Conservation (phyloP, 2,329 filamentous ascomycete genomes). For the Aspergillus caelatus region DNA sequence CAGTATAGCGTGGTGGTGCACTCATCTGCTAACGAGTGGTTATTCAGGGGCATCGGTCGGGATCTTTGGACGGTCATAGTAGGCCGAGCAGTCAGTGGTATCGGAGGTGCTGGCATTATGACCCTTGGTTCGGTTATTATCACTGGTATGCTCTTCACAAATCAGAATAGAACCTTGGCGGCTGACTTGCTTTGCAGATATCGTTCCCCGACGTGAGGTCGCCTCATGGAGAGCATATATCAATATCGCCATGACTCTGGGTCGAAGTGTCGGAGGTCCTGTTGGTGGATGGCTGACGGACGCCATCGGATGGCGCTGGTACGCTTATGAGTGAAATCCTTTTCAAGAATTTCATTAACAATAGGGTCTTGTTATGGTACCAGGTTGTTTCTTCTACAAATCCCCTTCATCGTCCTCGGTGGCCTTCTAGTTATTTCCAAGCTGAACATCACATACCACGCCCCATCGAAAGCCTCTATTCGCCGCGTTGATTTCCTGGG, state of each 20-base stretch:
- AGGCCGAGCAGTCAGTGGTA: constrained; percentile 45
- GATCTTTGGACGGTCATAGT: constrained; percentile 45
- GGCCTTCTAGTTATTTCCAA: constrained; percentile 46
- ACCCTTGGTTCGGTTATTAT: constrained; percentile 52
- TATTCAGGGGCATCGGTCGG: constrained; percentile 38
- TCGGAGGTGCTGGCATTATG: constrained; percentile 50
- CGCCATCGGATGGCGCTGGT: constrained; percentile 68
- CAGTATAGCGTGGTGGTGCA: too few species aligned
- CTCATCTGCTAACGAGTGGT: neutral
- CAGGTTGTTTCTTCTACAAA: constrained; percentile 35
- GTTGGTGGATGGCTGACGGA: constrained; percentile 65
- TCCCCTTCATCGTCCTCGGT: constrained; percentile 29
- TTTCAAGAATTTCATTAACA: neutral
- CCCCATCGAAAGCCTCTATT: constrained; percentile 37
- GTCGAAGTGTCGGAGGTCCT: constrained; percentile 55
- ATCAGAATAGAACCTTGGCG: fast-evolving
- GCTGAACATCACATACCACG: constrained; percentile 37
- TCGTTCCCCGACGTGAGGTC: constrained; percentile 53
- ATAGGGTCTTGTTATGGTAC: neutral
- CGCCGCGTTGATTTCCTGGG: constrained; percentile 63
- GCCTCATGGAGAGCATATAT: constrained; percentile 55
- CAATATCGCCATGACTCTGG: constrained; percentile 54
- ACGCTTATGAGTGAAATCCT: neutral
- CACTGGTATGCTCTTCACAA: constrained; percentile 28
- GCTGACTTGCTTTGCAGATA: constrained; percentile 33